Evolutionary conservation across 2,329 filamentous ascomycete species (phyloP), one percentile per base, ranked within the genome.

Genomic region (Xylariaceae sp.): DNA sequence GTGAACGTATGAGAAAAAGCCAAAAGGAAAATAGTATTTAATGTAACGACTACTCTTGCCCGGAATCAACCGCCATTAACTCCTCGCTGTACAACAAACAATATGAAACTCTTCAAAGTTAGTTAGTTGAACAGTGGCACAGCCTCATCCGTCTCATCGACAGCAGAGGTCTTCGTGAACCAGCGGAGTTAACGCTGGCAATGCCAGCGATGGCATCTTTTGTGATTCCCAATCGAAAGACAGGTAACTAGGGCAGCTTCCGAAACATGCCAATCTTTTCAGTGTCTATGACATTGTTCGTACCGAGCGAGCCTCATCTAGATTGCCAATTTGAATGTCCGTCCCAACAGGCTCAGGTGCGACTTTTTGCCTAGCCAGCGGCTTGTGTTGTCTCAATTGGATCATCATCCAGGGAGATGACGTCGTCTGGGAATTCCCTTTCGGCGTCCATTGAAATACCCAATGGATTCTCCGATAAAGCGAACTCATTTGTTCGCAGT

Each of bases 61-160:
- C 17, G 53, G 45, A 56, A 58, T 39, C 34, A 53, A 42, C 55
- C 51, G 42, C 51, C 51, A 17, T 52, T 48, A 47, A 59, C 47
- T 59, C 53, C 56, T 61, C 51, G 48, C 44, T 61, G 47, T 47
- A 53, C 39, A 57, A 49, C 37, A 42, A 55, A 53, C 56, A 30
- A 47, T 39, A 9, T 13, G 8, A 42, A 42, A 5, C 37, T 10
- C 37, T 13, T 42, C 23, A 30, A 30, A 30, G 23, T 30, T 30
- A 30, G 23, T 30, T 30, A 5, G 23, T 30, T 30, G 23, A 30
- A 30, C 23, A 30, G 23, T 30, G 23, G 23, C 23, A 4, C 1
- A 30, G 5, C 23, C 23, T 30, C 23, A 30, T 30, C 5, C 5
- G 23, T 30, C 23, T 4, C 5, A 30, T 30, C 1, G 23, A 30